Percentiles rank a stretch among this genome's conserved stretches.
phyloP scores from a whole-genome alignment of 371 early-diverging fungal species.

The Rhizopus microsporus region DNA sequence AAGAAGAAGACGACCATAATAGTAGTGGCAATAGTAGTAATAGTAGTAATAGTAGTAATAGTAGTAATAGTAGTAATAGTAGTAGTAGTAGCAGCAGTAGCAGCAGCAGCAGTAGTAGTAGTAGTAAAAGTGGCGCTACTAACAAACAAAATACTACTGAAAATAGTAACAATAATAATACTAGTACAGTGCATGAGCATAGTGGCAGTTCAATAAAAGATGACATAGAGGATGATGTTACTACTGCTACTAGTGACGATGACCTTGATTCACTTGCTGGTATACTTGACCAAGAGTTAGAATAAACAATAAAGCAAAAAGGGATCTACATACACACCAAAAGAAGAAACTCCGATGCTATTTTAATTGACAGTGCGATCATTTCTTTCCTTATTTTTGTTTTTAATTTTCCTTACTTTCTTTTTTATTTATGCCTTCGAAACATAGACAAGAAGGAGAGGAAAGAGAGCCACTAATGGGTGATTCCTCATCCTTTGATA shows the following conservation, averaged over 20 bases:
- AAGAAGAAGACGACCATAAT: conserved; percentile 9
- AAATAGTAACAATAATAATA: not conserved
- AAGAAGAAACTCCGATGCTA: not conserved
- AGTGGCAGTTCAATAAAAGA: too few species aligned
- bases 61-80: not conserved
- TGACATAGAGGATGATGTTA: conserved; percentile 1
- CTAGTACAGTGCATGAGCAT: not conserved
- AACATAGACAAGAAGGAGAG: conserved; percentile 12
- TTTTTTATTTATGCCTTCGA: conserved; percentile 22
- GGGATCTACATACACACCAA: not conserved
- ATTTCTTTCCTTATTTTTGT: conserved; percentile 10
- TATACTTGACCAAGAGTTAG: conserved; percentile 35
- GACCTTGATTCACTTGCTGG: conserved; percentile 42
- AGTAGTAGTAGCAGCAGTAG: not conserved
- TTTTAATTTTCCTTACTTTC: conserved; percentile 8
- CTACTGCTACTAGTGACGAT: conserved; percentile 3
- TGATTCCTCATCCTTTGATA: conserved; percentile 36
- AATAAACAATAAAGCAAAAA: not conserved
- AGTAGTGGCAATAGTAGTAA: conserved; percentile 22
- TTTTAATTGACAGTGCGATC: too few species aligned
- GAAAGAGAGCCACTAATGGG: conserved; percentile 38
- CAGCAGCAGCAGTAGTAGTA: conserved; percentile 4
- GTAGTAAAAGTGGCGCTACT: not conserved
- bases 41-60: not conserved
- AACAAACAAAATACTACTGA: too few species aligned